These are phyloP conservation scores for Tanozyma kutaoensis DNA, from an alignment of 805 yeast genomes.

Conservation along the genomic window DNA sequence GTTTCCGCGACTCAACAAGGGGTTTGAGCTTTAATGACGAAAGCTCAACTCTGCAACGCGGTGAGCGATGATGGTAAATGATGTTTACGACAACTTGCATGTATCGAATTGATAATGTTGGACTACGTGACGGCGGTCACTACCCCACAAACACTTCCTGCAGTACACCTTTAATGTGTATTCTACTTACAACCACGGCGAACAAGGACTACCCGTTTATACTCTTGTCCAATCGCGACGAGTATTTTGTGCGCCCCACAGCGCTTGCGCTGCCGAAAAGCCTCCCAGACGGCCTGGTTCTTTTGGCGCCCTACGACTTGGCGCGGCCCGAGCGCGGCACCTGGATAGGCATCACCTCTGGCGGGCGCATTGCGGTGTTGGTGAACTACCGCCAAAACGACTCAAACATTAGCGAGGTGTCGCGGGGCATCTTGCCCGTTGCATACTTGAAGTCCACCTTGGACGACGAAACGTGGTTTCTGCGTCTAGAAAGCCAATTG, in stretches of 20 bases:
- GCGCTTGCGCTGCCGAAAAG: slow-evolving; percentile 36
- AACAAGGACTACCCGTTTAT: slow-evolving; percentile 70
- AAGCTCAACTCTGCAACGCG: too few species aligned
- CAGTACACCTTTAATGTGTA: too few species aligned
- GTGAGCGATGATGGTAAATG: too few species aligned
- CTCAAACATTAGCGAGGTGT: slow-evolving; percentile 13
- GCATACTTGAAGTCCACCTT: slow-evolving; percentile 25
- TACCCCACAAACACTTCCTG: too few species aligned
- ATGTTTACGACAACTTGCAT: too few species aligned
- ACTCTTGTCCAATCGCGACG: slow-evolving; percentile 78
- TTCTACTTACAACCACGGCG: slow-evolving; percentile 49
- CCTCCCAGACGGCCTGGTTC: slow-evolving; percentile 17
- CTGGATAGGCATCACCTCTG: slow-evolving; percentile 68
- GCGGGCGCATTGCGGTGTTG: slow-evolving; percentile 55
- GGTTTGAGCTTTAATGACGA: too few species aligned
- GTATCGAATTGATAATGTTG: too few species aligned
- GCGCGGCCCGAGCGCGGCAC: slow-evolving; percentile 72
- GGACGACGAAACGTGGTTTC: slow-evolving; percentile 33
- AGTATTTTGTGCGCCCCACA: slow-evolving; percentile 65
- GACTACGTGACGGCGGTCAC: too few species aligned
- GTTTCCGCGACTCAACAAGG: too few species aligned
- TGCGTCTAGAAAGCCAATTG: slow-evolving; percentile 14
- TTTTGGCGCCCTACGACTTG: slow-evolving; percentile 63
- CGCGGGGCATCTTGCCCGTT: slow-evolving; percentile 40
- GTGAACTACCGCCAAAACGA: slow-evolving; percentile 56